A percentile compares a stretch with the other conserved stretches of the same genome.
Conservation (phyloP, 192 early-diverging fungal species). For the Coemansia sp. region DNA sequence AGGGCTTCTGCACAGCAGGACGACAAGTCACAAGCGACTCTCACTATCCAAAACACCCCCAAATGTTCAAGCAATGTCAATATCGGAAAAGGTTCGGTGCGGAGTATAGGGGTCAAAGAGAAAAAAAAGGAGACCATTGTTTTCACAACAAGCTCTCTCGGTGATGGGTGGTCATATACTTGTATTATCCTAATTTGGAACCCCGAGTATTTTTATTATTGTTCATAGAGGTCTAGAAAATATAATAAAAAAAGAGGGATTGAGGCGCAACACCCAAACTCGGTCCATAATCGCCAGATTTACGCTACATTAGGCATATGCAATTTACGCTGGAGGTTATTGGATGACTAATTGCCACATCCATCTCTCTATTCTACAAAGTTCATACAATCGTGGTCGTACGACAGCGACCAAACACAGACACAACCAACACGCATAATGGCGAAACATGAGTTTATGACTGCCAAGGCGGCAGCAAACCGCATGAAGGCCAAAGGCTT, state of each 20-base stretch:
- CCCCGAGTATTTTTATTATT: background rate
- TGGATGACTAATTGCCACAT: background rate
- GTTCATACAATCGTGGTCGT: background rate
- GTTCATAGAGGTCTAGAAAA: background rate
- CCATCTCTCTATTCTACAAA: slow-evolving; percentile 4
- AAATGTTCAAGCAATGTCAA: background rate
- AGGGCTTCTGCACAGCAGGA: background rate
- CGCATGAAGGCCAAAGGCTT: slow-evolving; percentile 93
- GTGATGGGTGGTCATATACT: background rate
- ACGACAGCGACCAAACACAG: background rate
- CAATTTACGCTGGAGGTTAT: background rate
- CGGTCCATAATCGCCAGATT: slow-evolving; percentile 3
- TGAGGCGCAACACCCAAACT: background rate
- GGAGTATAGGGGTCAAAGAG: background rate
- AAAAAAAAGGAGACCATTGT: background rate
- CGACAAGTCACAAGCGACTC: background rate
- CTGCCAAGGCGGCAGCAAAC: slow-evolving; percentile 89
- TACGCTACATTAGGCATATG: background rate
- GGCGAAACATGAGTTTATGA: slow-evolving; percentile 73
- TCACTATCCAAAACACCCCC: background rate
- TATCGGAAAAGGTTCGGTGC: background rate
- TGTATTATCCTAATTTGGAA: background rate
- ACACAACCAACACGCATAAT: slow-evolving; percentile 29
- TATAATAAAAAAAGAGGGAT: background rate
- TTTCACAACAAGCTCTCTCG: background rate